phyloP scores from a whole-genome alignment of 305 asterid species.

The Ilex paraguariensis region DNA sequence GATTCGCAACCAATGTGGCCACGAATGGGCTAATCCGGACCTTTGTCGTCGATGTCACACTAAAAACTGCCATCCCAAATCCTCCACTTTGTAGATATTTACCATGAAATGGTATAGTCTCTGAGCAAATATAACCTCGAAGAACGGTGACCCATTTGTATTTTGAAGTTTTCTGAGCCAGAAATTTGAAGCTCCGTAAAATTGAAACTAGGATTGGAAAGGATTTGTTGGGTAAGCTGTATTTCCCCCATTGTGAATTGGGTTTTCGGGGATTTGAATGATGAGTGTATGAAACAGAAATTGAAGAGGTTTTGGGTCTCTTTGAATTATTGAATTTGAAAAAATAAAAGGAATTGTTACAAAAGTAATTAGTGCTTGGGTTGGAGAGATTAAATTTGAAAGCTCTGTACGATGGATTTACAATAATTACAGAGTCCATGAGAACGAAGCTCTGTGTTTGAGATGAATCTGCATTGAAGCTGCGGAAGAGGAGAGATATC shows the following conservation, averaged over 20 bases:
- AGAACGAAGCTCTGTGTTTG: conserved; percentile 10
- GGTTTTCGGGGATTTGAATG: conserved; percentile 27
- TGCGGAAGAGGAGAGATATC: conserved; percentile 1
- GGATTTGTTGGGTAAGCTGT: conserved; percentile 30
- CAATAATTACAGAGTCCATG: conserved; percentile 42
- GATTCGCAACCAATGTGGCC: conserved; percentile 69
- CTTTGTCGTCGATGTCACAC: conserved; percentile 70
- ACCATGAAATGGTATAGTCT: conserved; percentile 16
- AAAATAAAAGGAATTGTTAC: conserved; percentile 12
- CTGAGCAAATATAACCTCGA: conserved; percentile 16
- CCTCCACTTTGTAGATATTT: conserved; percentile 47
- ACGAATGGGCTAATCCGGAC: conserved; percentile 78
- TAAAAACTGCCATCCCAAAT: conserved; percentile 61
- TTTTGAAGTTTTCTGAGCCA: conserved; percentile 38
- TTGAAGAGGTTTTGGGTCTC: conserved; percentile 17
- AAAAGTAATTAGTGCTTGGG: not conserved
- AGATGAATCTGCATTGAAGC: conserved; percentile 31
- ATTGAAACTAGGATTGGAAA: conserved; percentile 46
- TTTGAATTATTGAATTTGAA: conserved; percentile 24
- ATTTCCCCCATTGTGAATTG: conserved; percentile 31
- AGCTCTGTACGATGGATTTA: conserved; percentile 27
- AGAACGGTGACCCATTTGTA: conserved; percentile 34
- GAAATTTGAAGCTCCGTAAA: conserved; percentile 30
- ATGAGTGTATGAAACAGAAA: conserved; percentile 10
- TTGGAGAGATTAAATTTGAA: conserved; percentile 17